Base-by-base conservation (phyloP, 768 basidiomycete species). In the Strobilomyces confusus region DNA sequence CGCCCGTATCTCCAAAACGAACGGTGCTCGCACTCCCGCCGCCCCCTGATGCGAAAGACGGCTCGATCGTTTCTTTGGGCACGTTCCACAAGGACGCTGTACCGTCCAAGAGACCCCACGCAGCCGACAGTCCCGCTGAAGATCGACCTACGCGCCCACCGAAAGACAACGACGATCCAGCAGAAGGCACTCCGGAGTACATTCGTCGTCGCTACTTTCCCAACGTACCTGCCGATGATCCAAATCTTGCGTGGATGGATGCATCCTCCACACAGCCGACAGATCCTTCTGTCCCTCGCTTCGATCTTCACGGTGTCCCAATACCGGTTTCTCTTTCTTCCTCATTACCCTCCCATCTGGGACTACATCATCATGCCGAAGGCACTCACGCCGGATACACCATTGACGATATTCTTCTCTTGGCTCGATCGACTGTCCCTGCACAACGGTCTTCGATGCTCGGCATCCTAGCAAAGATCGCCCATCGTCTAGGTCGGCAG, bases 301-400 rank as follows among this genome's bases (percentile, higher is more conserved):
- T 93, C 63, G 89, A 95, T 67, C 79, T 95, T 2, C 75, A 79
- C 1, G 93, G 92, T 8, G 74, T 70, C 11, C 80, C 82, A 0
- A 85, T 95, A n/a, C 75, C 89, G 1, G 54, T 73, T 0, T 63
- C 75, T 3, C 61, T 83, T 3, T 80, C 82, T 3, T 67, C 75
- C 0, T 75, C 74, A 1, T 75, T 95, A 3, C 93, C 92, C 2
- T 86, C 89, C 0, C 86, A 93, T 70, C 78, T 92, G 7, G 94
- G 94, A 5, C 75, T 95, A 4, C 93, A 98, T 69, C 94, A 97
- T 64, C 94, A 95, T 64, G 86, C 92, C 0, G 84, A 90, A 51
- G 75, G 77, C 6, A 71, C 75, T 30, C 82, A 78, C 52, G 94
- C 94, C 0, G 94, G 93, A 0, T 97, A 97, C 69, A 94, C 91